Percentiles rank a stretch among this genome's conserved stretches.
These are phyloP conservation scores for Micractinium sp. DNA, from an alignment of 139 green algal species.

Conservation along the genomic window DNA sequence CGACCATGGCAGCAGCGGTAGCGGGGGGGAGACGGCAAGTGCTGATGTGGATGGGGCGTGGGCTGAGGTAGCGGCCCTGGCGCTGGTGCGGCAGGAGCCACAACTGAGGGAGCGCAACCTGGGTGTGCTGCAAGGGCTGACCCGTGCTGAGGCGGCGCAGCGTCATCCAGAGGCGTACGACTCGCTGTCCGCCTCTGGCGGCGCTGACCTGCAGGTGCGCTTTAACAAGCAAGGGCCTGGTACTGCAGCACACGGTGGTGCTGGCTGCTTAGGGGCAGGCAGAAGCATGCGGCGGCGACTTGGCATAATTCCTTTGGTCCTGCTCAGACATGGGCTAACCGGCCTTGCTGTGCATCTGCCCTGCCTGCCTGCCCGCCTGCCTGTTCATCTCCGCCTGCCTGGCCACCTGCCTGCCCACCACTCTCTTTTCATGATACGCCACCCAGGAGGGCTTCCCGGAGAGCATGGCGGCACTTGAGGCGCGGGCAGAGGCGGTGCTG, in stretches of 20 bases:
- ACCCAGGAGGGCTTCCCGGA: slow-evolving; percentile 3
- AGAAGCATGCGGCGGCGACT: background rate
- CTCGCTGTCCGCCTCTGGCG: background rate
- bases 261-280: background rate
- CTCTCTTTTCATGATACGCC: too few relatives aligned
- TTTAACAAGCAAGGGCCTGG: too few relatives aligned
- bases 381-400: background rate
- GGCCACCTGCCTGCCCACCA: too few relatives aligned
- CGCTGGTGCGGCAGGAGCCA: background rate
- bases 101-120: slow-evolving; percentile 26
- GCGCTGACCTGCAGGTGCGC: background rate
- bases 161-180: slow-evolving; percentile 8
- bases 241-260: too few relatives aligned
- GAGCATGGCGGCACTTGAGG: background rate
- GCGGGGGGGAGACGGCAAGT: background rate
- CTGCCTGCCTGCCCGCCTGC: background rate
- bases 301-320: background rate
- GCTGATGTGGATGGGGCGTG: too few relatives aligned
- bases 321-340: background rate
- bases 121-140: slow-evolving; percentile 36
- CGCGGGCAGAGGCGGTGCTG: slow-evolving; percentile 8
- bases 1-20: background rate
- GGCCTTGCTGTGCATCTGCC: background rate
- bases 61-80: background rate
- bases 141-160: background rate